Conservation (phyloP, 2,329 filamentous ascomycete species). For the Xylariales sp. region DNA sequence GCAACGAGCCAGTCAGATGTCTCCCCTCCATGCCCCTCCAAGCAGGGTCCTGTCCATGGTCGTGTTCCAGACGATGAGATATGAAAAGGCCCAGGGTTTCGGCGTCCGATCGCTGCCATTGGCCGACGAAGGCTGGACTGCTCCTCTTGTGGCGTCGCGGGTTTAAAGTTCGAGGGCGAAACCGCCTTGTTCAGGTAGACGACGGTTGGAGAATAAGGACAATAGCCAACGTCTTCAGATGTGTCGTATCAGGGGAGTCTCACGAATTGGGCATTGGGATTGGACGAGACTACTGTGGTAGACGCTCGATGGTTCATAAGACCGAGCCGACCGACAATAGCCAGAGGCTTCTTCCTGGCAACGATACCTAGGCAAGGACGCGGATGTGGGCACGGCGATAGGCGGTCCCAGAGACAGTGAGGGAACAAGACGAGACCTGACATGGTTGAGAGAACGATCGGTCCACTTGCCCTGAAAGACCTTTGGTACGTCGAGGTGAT, state of each 20-base stretch:
- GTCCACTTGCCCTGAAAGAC: neutral
- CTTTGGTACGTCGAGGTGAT: neutral
- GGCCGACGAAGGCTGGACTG: constrained; percentile 1
- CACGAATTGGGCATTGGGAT: too few species aligned
- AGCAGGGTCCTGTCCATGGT: constrained; percentile 7
- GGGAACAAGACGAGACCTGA: constrained; percentile 7
- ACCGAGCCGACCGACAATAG: neutral
- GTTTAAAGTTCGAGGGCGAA: neutral
- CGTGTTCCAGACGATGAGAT: neutral
- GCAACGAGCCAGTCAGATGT: constrained; percentile 6
- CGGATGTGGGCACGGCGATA: neutral
- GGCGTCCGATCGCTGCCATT: constrained; percentile 1
- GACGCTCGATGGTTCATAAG: neutral
- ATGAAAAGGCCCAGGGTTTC: neutral
- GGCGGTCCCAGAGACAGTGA: constrained; percentile 6
- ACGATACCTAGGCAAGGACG: neutral
- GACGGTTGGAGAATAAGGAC: too few species aligned
- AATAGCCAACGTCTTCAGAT: too few species aligned
- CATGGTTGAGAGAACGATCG: constrained; percentile 3
- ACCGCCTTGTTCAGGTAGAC: neutral
- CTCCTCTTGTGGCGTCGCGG: neutral
- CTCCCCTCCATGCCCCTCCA: constrained; percentile 5
- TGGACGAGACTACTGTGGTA: too few species aligned
- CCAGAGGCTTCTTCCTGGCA: neutral
- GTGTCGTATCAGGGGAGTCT: too few species aligned